phyloP scores from a whole-genome alignment of 306 rosid species.

The Casuarina equisetifolia region DNA sequence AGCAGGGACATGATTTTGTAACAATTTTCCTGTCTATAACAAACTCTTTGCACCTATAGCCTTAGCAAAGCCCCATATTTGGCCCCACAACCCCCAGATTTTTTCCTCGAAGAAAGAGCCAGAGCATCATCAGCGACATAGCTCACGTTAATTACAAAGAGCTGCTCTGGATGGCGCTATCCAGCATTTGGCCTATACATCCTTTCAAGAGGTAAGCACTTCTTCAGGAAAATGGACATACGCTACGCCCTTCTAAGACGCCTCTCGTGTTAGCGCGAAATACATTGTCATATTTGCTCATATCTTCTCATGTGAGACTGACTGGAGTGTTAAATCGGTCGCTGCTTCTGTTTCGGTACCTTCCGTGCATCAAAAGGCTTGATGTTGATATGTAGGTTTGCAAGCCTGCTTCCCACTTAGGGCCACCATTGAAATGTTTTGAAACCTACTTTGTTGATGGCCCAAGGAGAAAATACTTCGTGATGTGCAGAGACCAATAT shows the following conservation, averaged over 20 bases:
- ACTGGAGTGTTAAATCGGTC: neutral
- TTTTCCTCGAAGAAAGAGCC: conserved; percentile 7
- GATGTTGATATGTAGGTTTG: neutral
- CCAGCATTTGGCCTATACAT: conserved; percentile 31
- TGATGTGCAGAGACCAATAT: neutral
- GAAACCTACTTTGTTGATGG: conserved; percentile 27
- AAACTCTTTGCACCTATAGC: neutral
- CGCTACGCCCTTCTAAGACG: conserved; percentile 22
- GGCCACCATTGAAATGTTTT: conserved; percentile 15
- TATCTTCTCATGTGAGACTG: neutral
- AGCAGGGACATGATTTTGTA: neutral
- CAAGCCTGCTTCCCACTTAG: conserved; percentile 15
- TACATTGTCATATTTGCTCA: conserved; percentile 19
- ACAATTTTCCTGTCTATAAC: too few species aligned
- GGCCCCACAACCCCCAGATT: neutral
- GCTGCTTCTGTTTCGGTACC: neutral
- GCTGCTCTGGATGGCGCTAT: conserved; percentile 16
- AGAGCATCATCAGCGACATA: conserved; percentile 20
- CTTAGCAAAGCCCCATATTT: neutral
- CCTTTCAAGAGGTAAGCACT: conserved; percentile 25
- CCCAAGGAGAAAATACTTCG: conserved; percentile 15
- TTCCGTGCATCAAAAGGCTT: conserved; percentile 15
- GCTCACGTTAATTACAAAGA: conserved; percentile 20
- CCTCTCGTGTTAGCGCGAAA: conserved; percentile 12
- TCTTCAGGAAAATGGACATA: conserved; percentile 27